Conservation (phyloP, 495 filamentous ascomycete species). For the Aspergillus biplanus region DNA sequence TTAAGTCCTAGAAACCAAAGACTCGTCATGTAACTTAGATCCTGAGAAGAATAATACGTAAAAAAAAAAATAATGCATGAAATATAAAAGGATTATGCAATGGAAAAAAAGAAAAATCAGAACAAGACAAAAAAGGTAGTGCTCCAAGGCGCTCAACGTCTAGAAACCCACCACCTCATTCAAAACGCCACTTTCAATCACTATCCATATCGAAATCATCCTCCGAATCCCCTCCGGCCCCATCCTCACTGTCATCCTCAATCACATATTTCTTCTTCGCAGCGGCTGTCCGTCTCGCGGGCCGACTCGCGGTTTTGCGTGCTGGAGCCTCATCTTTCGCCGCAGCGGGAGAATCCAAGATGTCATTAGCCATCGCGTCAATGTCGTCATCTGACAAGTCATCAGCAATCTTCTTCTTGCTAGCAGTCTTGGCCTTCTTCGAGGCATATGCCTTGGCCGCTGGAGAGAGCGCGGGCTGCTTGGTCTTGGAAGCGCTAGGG, state of each 20-base stretch:
- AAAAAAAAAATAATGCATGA: too few species aligned
- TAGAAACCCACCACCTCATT: neutral
- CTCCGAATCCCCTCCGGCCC: constrained; percentile 22
- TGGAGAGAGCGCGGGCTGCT: constrained; percentile 62
- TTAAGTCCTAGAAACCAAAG: too few species aligned
- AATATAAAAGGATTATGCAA: too few species aligned
- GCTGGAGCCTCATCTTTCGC: constrained; percentile 38
- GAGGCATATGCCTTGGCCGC: constrained; percentile 83
- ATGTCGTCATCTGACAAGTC: constrained; percentile 53
- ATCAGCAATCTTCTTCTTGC: constrained; percentile 39
- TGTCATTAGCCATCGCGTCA: constrained; percentile 60
- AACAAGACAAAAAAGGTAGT: neutral
- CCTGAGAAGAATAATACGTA: too few species aligned
- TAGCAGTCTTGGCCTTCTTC: constrained; percentile 62
- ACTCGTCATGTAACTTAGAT: too few species aligned
- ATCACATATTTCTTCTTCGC: constrained; percentile 57
- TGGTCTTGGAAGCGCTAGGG: constrained; percentile 38
- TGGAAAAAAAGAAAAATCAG: neutral
- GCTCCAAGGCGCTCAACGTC: constrained; percentile 26
- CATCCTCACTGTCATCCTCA: constrained; percentile 54
- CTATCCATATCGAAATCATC: constrained; percentile 47
- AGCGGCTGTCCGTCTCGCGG: constrained; percentile 56
- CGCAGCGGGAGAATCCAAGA: constrained; percentile 55
- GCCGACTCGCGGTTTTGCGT: constrained; percentile 46
- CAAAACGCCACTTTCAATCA: constrained; percentile 31